These are phyloP conservation scores for Dendrobium chrysotoxum DNA, from an alignment of 106 monocot genomes.

Conservation along the genomic window DNA sequence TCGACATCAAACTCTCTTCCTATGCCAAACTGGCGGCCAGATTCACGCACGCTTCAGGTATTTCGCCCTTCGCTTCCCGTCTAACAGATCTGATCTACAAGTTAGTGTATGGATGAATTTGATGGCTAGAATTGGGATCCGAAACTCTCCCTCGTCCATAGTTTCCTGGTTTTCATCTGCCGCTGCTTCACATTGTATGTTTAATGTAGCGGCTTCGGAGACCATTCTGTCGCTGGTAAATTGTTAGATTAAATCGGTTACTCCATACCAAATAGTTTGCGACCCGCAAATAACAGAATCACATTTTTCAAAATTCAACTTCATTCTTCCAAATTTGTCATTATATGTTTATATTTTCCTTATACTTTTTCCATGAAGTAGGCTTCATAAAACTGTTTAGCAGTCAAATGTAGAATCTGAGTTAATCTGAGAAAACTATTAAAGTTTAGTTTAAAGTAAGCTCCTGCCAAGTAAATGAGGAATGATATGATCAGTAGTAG, in stretches of 20 bases:
- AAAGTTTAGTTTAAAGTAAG: too few species aligned
- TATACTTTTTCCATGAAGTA: too few species aligned
- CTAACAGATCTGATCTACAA: neutral
- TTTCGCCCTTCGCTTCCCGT: neutral
- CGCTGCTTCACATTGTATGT: neutral
- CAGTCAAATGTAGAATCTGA: neutral
- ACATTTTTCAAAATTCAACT: neutral
- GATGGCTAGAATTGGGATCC: conserved; percentile 1
- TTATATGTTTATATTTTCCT: neutral
- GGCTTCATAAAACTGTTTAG: neutral
- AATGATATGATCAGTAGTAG: too few species aligned
- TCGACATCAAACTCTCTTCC: conserved; percentile 91
- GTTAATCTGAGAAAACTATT: neutral
- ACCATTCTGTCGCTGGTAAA: neutral
- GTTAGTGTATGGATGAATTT: neutral
- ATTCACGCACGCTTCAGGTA: conserved; percentile 31
- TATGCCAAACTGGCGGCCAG: conserved; percentile 84
- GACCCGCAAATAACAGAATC: neutral
- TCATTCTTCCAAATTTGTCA: neutral
- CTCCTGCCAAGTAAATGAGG: too few species aligned
- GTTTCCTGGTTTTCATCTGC: neutral
- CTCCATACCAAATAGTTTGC: neutral
- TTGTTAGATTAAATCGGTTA: neutral
- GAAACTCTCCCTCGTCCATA: neutral
- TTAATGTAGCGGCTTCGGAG: neutral